These are phyloP conservation scores for Phytophthora tentaculata DNA, from an alignment of 352 stramenopile species.

Conservation along the genomic window DNA sequence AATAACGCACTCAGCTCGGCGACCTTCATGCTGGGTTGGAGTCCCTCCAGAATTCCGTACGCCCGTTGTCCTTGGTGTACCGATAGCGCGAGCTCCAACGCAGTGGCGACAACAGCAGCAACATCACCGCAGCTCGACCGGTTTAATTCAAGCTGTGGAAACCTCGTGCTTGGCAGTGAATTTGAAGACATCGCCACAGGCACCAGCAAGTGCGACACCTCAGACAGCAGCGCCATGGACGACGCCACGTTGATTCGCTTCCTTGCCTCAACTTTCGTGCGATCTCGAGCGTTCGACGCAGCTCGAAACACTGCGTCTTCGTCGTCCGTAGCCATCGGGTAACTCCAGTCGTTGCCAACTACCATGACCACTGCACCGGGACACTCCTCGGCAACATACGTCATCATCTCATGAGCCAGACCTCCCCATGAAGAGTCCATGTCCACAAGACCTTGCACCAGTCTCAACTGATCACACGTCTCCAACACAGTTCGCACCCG, in stretches of 20 bases:
- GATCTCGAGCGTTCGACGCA: conserved; percentile 47
- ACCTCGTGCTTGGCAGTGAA: conserved; percentile 36
- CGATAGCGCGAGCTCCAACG: conserved; percentile 60
- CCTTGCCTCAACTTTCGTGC: conserved; percentile 63
- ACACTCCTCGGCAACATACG: conserved; percentile 77
- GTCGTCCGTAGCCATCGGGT: conserved; percentile 62
- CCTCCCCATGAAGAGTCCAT: conserved; percentile 85
- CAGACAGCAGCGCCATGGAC: conserved; percentile 63
- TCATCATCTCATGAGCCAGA: conserved; percentile 73
- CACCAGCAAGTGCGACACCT: conserved; percentile 62
- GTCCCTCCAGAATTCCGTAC: conserved; percentile 55
- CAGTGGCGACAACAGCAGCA: conserved; percentile 47
- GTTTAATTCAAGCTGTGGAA: conserved; percentile 38
- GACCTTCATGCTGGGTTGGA: conserved; percentile 62
- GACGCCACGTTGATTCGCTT: conserved; percentile 69
- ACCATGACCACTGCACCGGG: conserved; percentile 54
- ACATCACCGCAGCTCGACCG: conserved; percentile 39
- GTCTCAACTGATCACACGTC: conserved; percentile 67
- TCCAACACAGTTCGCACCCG: conserved; percentile 66
- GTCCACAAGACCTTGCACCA: conserved; percentile 76
- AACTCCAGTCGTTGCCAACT: conserved; percentile 79
- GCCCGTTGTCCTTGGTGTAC: conserved; percentile 39
- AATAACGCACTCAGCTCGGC: conserved; percentile 57
- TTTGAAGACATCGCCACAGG: conserved; percentile 54
- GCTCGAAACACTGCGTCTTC: conserved; percentile 49